Conservation (phyloP, 1,139 yeast species). For the Taphrina wiesneri region DNA sequence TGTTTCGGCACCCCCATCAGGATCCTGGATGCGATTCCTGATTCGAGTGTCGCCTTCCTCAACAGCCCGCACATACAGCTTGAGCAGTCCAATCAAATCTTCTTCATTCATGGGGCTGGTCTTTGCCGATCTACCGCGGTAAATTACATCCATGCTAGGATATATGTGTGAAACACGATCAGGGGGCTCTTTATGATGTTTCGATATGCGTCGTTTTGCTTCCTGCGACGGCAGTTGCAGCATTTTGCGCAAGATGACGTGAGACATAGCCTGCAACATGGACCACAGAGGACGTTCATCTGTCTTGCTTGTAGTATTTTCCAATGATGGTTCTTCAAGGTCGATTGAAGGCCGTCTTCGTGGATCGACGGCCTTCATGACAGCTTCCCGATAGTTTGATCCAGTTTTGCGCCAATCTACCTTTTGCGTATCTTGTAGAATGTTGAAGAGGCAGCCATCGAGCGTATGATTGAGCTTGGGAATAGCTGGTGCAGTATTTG, state of each 20-base stretch:
- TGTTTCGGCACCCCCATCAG: neutral
- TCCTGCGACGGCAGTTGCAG: neutral
- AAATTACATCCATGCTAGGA: slow-evolving; percentile 3
- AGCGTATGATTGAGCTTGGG: no score
- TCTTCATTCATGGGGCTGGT: neutral
- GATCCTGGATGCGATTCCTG: neutral
- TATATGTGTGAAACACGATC: slow-evolving; percentile 2
- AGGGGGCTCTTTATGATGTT: neutral
- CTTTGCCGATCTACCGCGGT: neutral
- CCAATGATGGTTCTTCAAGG: neutral
- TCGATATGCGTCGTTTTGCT: neutral
- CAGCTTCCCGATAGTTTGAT: neutral
- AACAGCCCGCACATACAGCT: neutral
- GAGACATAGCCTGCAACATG: neutral
- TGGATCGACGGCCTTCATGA: neutral
- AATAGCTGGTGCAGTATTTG: neutral
- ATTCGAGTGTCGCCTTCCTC: neutral
- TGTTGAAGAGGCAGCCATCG: no score
- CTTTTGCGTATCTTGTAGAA: neutral
- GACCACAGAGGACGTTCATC: neutral
- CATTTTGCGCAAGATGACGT: neutral
- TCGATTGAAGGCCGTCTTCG: neutral
- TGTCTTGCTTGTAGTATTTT: neutral
- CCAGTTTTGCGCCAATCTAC: neutral
- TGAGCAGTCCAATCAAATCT: neutral